A percentile compares a stretch with the other conserved stretches of the same genome.
These are phyloP conservation scores for Russula brevipes DNA, from an alignment of 768 basidiomycete species.

Conservation along the genomic window DNA sequence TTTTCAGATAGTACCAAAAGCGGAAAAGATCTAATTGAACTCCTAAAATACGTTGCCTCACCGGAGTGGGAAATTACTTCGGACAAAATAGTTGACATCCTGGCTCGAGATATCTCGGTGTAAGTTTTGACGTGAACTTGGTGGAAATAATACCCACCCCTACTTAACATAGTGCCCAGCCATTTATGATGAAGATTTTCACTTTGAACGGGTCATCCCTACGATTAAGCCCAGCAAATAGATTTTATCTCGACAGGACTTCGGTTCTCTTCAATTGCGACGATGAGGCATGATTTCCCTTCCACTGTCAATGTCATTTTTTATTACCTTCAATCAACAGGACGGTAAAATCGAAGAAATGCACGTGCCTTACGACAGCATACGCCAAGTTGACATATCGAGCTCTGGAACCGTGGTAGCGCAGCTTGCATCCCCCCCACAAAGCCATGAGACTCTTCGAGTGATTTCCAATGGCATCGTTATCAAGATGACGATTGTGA, in stretches of 20 bases:
- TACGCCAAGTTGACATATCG: conserved; percentile 9
- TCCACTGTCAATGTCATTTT: neutral
- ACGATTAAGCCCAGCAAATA: conserved; percentile 7
- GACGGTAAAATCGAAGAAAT: conserved; percentile 22
- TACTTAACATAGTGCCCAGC: conserved; percentile 16
- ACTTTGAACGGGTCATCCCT: conserved; percentile 1
- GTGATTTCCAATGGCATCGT: neutral
- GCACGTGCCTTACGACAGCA: conserved; percentile 9
- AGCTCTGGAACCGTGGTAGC: conserved; percentile 11
- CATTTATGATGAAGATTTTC: conserved; percentile 18
- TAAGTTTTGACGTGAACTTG: neutral
- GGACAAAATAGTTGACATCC: conserved; percentile 24
- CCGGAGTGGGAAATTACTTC: conserved; percentile 24
- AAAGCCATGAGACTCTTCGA: conserved; percentile 12
- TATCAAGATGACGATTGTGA: conserved; percentile 7
- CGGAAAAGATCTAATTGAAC: conserved; percentile 19
- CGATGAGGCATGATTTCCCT: conserved; percentile 15
- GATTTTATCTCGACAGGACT: conserved; percentile 21
- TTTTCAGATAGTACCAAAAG: conserved; percentile 5
- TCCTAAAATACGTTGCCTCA: conserved; percentile 16
- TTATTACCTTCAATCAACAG: conserved; percentile 2
- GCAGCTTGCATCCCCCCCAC: conserved; percentile 6
- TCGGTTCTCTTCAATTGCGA: conserved; percentile 22
- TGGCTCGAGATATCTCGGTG: conserved; percentile 24
- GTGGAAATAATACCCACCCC: neutral